Evolutionary conservation across 805 yeast species (phyloP).

Genomic region (Jamesozyma gamospora): DNA sequence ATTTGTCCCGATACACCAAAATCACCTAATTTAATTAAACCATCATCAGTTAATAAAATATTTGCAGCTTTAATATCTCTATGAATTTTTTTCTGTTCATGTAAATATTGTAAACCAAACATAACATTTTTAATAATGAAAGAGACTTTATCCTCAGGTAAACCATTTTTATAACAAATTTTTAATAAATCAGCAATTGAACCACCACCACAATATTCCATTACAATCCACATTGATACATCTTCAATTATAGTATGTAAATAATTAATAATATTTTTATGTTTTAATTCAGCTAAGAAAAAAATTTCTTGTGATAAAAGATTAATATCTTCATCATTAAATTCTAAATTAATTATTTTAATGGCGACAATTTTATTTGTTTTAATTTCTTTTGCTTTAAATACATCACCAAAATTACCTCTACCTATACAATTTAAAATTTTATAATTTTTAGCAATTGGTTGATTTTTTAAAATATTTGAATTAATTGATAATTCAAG

Average conservation of each 20-base stretch:
- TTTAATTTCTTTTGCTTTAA: constrained; percentile 40
- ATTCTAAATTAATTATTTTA: constrained; percentile 78
- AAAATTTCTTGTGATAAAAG: constrained; percentile 68
- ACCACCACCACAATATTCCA: constrained; percentile 96
- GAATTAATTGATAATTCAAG: too few species aligned
- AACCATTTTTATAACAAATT: constrained; percentile 22
- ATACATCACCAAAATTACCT: constrained; percentile 86
- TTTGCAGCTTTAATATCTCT: constrained; percentile 89
- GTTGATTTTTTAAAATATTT: too few species aligned
- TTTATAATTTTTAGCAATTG: constrained; percentile 25
- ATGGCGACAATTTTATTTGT: constrained; percentile 56
- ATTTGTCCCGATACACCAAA: constrained; percentile 90
- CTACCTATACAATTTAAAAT: constrained; percentile 57
- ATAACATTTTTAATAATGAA: constrained; percentile 55
- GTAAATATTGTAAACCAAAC: constrained; percentile 67
- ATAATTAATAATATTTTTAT: constrained; percentile 59
- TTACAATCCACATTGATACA: constrained; percentile 71
- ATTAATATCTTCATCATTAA: constrained; percentile 63
- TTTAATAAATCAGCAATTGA: constrained; percentile 71
- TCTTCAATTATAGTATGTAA: constrained; percentile 55
- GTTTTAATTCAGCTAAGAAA: constrained; percentile 54
- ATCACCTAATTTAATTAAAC: constrained; percentile 75
- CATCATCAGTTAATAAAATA: constrained; percentile 59
- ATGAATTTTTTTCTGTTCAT: constrained; percentile 66
- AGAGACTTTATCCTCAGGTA: constrained; percentile 42